Evolutionary conservation across 257 asterid genomes (phyloP).

Genomic region (Agastache rugosa): DNA sequence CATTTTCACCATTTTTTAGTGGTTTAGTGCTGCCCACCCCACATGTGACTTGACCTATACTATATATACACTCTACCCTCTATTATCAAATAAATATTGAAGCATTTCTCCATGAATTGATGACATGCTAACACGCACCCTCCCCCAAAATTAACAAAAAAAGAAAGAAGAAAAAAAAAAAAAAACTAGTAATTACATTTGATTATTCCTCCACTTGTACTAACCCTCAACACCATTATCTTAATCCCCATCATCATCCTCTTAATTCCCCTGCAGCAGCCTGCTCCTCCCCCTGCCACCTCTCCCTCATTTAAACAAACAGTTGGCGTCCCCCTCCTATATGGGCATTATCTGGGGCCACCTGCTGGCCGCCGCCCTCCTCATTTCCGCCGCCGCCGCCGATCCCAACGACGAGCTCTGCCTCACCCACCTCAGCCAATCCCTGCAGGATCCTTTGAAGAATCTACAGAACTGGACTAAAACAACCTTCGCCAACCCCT

Average conservation of each 20-base stretch:
- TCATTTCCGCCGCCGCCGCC: conserved; percentile 51
- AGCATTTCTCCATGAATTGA: conserved; percentile 25
- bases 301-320: conserved; percentile 36
- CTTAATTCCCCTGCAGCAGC: conserved; percentile 8
- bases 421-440: conserved; percentile 64
- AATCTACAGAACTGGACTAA: conserved; percentile 83
- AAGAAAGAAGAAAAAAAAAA: neutral
- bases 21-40: conserved; percentile 33
- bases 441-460: conserved; percentile 66
- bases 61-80: neutral
- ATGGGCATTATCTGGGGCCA: conserved; percentile 50
- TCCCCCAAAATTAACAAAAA: neutral
- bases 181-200: conserved; percentile 3
- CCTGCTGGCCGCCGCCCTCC: conserved; percentile 40
- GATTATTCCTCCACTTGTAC: conserved; percentile 20
- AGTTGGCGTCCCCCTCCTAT: conserved; percentile 12
- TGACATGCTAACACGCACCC: conserved; percentile 38
- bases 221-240: conserved; percentile 16
- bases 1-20: conserved; percentile 47
- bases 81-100: neutral
- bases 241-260: conserved; percentile 26
- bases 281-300: neutral
- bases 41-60: neutral
- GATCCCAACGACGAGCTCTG: conserved; percentile 90
- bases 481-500: conserved; percentile 65